These are phyloP conservation scores for Onygenales sp. DNA, from an alignment of 2,329 filamentous ascomycete species.

Conservation along the genomic window DNA sequence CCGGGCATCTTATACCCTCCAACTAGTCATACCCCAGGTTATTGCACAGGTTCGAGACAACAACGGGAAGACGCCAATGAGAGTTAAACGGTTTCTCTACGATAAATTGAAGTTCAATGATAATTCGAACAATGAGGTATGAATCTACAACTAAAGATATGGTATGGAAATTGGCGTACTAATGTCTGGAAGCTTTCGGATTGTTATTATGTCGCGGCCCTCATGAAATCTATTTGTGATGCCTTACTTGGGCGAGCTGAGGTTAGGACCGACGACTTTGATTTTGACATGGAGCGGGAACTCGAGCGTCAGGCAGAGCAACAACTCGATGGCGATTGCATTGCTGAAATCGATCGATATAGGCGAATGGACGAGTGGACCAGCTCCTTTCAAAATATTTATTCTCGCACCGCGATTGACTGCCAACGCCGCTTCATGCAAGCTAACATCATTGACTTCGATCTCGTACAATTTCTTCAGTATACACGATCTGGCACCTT, in stretches of 20 bases:
- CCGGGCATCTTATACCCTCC: constrained; percentile 73
- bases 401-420: constrained; percentile 51
- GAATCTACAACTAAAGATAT: constrained; percentile 7
- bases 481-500: constrained; percentile 52
- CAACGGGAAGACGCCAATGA: constrained; percentile 65
- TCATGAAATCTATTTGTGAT: constrained; percentile 58
- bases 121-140: constrained; percentile 68
- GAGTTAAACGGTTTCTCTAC: constrained; percentile 73
- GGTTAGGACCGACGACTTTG: constrained; percentile 27
- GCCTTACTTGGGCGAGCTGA: constrained; percentile 40
- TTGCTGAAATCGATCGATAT: constrained; percentile 54
- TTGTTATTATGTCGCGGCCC: constrained; percentile 72
- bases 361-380: constrained; percentile 59
- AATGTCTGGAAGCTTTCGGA: constrained; percentile 59
- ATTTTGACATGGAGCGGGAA: constrained; percentile 39
- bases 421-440: constrained; percentile 48
- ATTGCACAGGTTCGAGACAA: constrained; percentile 68
- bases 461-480: constrained; percentile 49
- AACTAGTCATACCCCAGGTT: constrained; percentile 71
- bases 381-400: constrained; percentile 55
- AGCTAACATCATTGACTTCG: constrained; percentile 43
- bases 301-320: constrained; percentile 43
- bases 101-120: constrained; percentile 91
- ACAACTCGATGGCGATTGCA: constrained; percentile 46
- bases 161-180: neutral